Conservation (phyloP, 345 rosid genomes). For the Eutrema yunnanense region DNA sequence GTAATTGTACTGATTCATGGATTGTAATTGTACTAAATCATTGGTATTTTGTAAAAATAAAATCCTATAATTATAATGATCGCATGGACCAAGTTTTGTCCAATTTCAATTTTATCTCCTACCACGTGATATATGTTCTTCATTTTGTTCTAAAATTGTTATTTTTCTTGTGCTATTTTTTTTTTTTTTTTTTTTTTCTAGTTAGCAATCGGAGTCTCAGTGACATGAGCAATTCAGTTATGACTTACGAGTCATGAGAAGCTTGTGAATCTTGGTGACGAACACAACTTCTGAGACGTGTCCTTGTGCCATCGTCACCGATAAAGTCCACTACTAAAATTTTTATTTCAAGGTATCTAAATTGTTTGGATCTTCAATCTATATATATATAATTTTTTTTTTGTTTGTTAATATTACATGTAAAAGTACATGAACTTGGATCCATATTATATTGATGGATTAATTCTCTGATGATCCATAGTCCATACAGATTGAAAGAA, state of each 20-base stretch:
- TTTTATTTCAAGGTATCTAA: neutral
- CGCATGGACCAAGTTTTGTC: neutral
- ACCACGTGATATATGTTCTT: neutral
- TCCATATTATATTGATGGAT: neutral
- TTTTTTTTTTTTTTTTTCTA: neutral
- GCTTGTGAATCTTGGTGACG: conserved; percentile 8
- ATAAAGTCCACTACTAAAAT: neutral
- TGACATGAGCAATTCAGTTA: conserved; percentile 2
- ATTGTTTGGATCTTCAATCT: neutral
- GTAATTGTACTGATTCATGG: neutral
- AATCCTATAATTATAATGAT: neutral
- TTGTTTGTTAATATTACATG: neutral
- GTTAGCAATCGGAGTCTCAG: neutral
- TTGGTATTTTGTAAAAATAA: no score
- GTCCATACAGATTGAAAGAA: no score
- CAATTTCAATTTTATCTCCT: neutral
- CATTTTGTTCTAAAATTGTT: neutral
- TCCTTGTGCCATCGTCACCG: conserved; percentile 10
- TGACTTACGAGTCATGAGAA: neutral
- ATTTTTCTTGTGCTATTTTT: neutral
- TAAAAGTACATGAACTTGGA: neutral
- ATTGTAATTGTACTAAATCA: neutral
- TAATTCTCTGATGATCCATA: neutral
- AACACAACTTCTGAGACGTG: conserved; percentile 10
- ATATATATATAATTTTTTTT: neutral